Conservation (phyloP, 2,329 filamentous ascomycete genomes). For the Fusarium incarnatum region DNA sequence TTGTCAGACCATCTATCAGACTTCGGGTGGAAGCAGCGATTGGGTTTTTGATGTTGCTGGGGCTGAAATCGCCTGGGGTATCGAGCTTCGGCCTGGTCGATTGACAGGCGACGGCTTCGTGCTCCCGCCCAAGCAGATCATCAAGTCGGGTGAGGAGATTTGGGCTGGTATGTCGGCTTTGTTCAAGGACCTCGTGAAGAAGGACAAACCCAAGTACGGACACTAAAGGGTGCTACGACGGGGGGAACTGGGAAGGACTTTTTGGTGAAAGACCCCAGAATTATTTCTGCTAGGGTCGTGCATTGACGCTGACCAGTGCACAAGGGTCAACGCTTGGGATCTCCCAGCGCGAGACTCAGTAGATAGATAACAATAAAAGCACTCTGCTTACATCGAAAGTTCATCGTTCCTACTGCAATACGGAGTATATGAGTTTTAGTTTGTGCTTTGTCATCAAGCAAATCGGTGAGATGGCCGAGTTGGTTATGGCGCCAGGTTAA, state of each 20-base stretch:
- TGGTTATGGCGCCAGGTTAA: slow-evolving; percentile 38
- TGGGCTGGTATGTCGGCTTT: slow-evolving; percentile 59
- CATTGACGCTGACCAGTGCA: no score
- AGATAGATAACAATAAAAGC: not conserved
- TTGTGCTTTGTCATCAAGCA: slow-evolving; percentile 26
- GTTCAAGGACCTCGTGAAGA: slow-evolving; percentile 10
- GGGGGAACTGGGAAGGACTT: fast-evolving
- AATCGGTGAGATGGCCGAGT: slow-evolving; percentile 35
- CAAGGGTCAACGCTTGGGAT: no score
- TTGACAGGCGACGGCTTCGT: slow-evolving; percentile 39
- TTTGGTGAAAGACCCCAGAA: fast-evolving
- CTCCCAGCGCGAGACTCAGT: not conserved
- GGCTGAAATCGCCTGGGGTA: slow-evolving; percentile 56
- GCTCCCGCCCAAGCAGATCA: slow-evolving; percentile 48
- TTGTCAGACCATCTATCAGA: slow-evolving; percentile 71
- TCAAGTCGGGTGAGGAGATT: slow-evolving; percentile 58
- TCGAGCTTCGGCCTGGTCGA: slow-evolving; percentile 53
- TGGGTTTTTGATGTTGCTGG: slow-evolving; percentile 57
- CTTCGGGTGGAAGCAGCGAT: slow-evolving; percentile 60
- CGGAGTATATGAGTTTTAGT: fast-evolving
- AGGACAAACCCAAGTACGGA: not conserved
- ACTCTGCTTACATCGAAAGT: no score
- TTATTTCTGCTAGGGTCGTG: not conserved
- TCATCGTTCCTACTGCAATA: fast-evolving
- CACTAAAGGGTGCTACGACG: not conserved